Base-by-base conservation (phyloP, 139 green algal species). In the Desmodesmus armatus region DNA sequence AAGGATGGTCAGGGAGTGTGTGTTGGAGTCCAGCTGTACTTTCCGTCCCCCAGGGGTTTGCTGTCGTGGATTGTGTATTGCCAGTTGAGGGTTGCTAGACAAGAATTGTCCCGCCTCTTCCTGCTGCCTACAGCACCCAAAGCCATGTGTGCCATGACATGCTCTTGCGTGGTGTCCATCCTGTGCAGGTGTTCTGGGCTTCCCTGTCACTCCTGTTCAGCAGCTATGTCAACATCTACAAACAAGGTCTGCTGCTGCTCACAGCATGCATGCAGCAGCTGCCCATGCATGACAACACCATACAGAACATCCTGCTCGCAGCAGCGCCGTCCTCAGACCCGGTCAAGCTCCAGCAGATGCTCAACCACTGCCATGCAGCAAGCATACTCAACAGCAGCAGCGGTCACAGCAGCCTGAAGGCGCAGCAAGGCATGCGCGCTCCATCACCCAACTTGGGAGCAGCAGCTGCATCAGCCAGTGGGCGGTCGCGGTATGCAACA, bases 131-230 rank as follows among this genome's bases (percentile, higher is more conserved):
- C 74, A 94, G 77, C n/a, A n/a, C n/a, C n/a, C n/a, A n/a, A n/a
- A n/a, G n/a, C n/a, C n/a, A n/a, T n/a, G n/a, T n/a, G n/a, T n/a
- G n/a, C n/a, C n/a, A n/a, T n/a, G n/a, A n/a, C n/a, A n/a, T 90
- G 80, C 90, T 3, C 9, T 60, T 77, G 66, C 63, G 58, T 9
- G n/a, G n/a, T n/a, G n/a, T n/a, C n/a, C n/a, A n/a, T n/a, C n/a
- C n/a, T n/a, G n/a, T 93, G 44, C 95, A 98, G 51, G 27, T 98
- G 23, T 94, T 96, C 71, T 93, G 95, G 88, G 87, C 92, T 3
- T 93, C 84, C 27, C 62, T 98, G 27, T 93, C 93, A 41, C 78
- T 98, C 76, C 89, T 98, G 63, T 75, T 93, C 83, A 94, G 78
- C 11, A 88, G 88, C 47, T 93, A 93, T 37, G 93, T 98, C 23